Evolutionary conservation across 2,329 filamentous ascomycete species (phyloP), one percentile per base, ranked within the genome.

Genomic region (Phaeosphaeria sp.): DNA sequence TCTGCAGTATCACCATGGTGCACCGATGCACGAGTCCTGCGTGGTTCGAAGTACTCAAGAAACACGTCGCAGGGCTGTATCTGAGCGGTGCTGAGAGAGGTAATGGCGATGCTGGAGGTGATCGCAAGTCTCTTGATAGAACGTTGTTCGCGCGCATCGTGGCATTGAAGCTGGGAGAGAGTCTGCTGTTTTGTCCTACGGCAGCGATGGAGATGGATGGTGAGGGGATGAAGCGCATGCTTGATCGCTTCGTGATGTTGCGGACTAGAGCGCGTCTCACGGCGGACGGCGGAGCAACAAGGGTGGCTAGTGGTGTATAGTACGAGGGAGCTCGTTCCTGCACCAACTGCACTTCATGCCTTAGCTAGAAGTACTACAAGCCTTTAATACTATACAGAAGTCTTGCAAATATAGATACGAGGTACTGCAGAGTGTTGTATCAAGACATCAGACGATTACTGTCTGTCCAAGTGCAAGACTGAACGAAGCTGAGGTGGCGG

Each of bases 1-100:
- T 53, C 8, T 53, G 51, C 27, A 53, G 33, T 17, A 46, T 53
- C 8, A 53, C 51, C 8, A 53, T 53, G 43, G 44, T 53, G 21
- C 51, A 53, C 24, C 42, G 51, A 17, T 53, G 51, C 30, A 47
- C 43, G 9, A 53, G 43, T 15, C 51, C 43, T 7, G 27, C 51
- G 2, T 53, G 43, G 51, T 53, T 86, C 22, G 65, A 67, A 0
- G 78, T 79, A 0, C 74, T 86, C 45, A 68, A 71, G 27, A 61
- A 67, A 7, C 78, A 82, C 69, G 69, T 90, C 0, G 85, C 84
- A 0, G 84, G 77, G 2, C 69, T 79, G 15, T 59, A 58, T 17
- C 20, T 64, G 5, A 44, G 45, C 18, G 27, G 45, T 30, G 11
- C 17, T 9, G 24, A 30, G 18, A 13, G 45, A 30, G 45, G 3